Evolutionary conservation across 2,329 filamentous ascomycete genomes (phyloP), one percentile per base, ranked within the genome.

Genomic region (Nothomitra cinnamomea): DNA sequence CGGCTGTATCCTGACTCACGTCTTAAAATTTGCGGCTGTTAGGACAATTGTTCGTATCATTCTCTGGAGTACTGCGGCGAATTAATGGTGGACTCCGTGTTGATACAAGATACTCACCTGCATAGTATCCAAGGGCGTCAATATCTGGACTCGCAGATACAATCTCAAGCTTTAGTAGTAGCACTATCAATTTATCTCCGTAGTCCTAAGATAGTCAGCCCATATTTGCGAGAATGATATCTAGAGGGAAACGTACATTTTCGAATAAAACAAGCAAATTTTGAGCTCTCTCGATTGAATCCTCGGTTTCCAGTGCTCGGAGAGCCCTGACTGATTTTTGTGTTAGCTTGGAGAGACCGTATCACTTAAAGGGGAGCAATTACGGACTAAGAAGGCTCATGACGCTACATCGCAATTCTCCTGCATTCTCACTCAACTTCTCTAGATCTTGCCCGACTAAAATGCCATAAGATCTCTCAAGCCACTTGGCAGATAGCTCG

Each of bases 111-210:
- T 28, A 36, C 12, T 38, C 56, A 70, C 73, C 63, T 54, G 65
- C 58, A 50, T 67, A 66, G 56, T 73, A 73, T 17, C 66, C 62
- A 17, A n/a, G 17, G 7, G 40, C 41, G 19, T 43, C 41, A 43
- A 47, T 45, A n/a, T 28, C 32, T 13, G 25, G 10, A 8, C 21
- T 13, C 4, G n/a, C 3, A 7, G 73, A 74, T 1, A 88, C 67
- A 10, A 87, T 60, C 58, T 87, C 82, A 1, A 94, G 71, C 55
- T 77, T 80, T 56, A 92, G 70, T 5, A 90, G 68, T 3, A 79
- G 66, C 1, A 89, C 77, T 0, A 83, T 67, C 22, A 84, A 72
- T 56, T 80, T 80, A 56, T 82, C 74, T 1, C 78, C 78, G 35
- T 83, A 69, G 56, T 82, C 76, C 53, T 59, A 15, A n/a, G 15